Evolutionary conservation across 1,284 basidiomycete genomes (phyloP), one percentile per base, ranked within the genome.

Genomic region (Trametes versicolor): DNA sequence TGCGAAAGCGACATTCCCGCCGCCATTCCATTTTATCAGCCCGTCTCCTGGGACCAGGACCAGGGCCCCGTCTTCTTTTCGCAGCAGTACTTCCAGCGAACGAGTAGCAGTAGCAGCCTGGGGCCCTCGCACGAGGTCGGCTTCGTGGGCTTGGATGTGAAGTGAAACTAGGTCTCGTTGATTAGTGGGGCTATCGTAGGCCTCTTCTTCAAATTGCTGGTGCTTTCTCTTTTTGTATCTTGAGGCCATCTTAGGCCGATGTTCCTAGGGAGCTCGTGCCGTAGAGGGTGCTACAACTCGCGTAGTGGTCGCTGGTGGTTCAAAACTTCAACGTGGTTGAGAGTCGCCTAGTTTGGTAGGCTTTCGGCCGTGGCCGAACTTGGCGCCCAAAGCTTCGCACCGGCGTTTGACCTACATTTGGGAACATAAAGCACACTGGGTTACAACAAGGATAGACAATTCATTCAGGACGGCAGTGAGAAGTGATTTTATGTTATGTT

Each of bases 71-170:
- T 61, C 37, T 55, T 68, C 60, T 29, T 62, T 36, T 45, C 65
- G 60, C 52, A 34, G 23, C 75, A 66, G 1, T 75, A 71, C 79
- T 68, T 90, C 87, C 25, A 89, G 79, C 23, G 85, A 81, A 19
- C 75, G 73, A 0, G 85, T 85, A 2, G 83, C 75, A 12, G 76
- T 71, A 7, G 69, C 68, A 4, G 83, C 84, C 25, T 76, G 75
- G 0, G 84, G 80, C 5, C 87, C 86, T 36, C 80, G 82, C 1
- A 86, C 73, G 39, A 93, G 71, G 63, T 90, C 87, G 5, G 89
- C 89, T 76, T 93, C 91, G 69, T 91, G 81, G 0, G 88, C 90
- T 69, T 88, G 85, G 51, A 91, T 81, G 70, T 81, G 86, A 13
- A 91, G 78, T 19, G 70, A 52, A 4, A 32, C 29, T 1, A 69